Percentiles rank a stretch among this genome's conserved stretches.
Conservation (phyloP, 75 land plant genomes). For the Sequoia sempervirens region DNA sequence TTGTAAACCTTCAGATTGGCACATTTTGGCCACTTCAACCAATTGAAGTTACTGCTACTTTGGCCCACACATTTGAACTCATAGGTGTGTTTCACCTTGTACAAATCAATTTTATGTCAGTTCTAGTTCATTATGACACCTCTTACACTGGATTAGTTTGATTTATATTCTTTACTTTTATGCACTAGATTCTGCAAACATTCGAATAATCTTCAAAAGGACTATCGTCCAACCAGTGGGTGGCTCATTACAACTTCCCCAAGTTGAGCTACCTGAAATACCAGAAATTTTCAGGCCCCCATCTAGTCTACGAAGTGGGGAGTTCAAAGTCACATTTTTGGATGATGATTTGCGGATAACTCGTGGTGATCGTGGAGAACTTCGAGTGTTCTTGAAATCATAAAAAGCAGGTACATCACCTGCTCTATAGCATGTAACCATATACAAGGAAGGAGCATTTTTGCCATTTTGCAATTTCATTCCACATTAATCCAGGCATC, state of each 20-base stretch:
- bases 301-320: constrained; percentile 54
- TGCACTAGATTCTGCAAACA: constrained; percentile 47
- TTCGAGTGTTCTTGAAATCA: constrained; percentile 81
- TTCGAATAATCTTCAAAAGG: constrained; percentile 77
- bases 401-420: constrained; percentile 12
- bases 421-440: not conserved
- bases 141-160: too few species aligned
- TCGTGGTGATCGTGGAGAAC: constrained; percentile 93
- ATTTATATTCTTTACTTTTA: not conserved
- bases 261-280: constrained; percentile 68
- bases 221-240: constrained; percentile 70
- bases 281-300: constrained; percentile 77
- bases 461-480: not conserved
- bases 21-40: constrained; percentile 93
- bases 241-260: constrained; percentile 73
- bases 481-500: not conserved
- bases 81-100: constrained; percentile 44
- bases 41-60: constrained; percentile 63
- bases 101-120: not conserved
- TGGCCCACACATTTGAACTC: constrained; percentile 85
- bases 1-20: constrained; percentile 74
- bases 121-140: not conserved
- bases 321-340: constrained; percentile 75
- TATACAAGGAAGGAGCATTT: not conserved
- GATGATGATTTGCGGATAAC: constrained; percentile 80